Evolutionary conservation across 495 filamentous ascomycete species (phyloP), one percentile per base, ranked within the genome.

Genomic region (Tetracladium marchalianum): DNA sequence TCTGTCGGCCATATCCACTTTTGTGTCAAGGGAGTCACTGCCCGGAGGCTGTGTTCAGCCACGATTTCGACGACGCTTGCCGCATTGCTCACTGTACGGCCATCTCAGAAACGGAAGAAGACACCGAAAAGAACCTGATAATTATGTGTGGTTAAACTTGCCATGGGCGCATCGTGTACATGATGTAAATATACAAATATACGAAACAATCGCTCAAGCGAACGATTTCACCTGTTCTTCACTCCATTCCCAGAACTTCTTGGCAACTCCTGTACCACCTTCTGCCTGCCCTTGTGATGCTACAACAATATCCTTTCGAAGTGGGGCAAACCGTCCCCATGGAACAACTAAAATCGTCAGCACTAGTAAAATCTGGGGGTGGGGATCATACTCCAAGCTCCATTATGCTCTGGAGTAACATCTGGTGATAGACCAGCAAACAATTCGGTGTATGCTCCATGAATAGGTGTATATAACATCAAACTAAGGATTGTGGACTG

Each of bases 401-500:
- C 61, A 12, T 46, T 51, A 8, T 60, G 42, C 2, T 44, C 43
- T 11, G 18, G 8, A 4, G 36, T 41, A 5, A 41, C 31, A 10
- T 47, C 36, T 15, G 19, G 36, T 4, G 37, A 41, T 5, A 68
- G 39, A 3, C 58, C 65, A n/a, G 66, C 62, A 45, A 58, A 69
- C 18, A 69, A 52, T 52, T 66, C 60, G 6, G 61, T 68, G 35
- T 68, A 70, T 11, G 68, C 68, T 4, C 66, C 68, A 41, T 49
- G 60, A 17, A 58, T 47, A 4, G 62, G 47, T 3, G 43, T 34
- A 41, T 68, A 59, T 19, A 13, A 36, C 16, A n/a, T n/a, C n/a
- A n/a, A n/a, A n/a, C n/a, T n/a, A n/a, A n/a, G n/a, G n/a, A n/a
- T n/a, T n/a, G n/a, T n/a, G n/a, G n/a, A n/a, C n/a, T n/a, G n/a